Conservation (phyloP, 2,329 filamentous ascomycete genomes). For the Cucurbitaria berberidis region DNA sequence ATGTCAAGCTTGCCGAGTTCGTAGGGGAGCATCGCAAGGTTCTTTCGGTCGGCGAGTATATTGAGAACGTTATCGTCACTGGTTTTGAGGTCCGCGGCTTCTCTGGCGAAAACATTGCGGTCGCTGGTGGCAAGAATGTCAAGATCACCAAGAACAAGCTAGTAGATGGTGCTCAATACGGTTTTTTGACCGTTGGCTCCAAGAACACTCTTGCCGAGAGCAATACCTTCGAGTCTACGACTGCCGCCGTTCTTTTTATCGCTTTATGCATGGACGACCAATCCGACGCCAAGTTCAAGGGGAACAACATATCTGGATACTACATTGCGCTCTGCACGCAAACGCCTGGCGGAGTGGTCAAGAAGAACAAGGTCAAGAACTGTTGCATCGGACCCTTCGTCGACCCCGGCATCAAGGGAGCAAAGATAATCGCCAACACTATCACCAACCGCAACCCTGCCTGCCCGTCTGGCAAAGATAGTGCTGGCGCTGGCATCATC, state of each 20-base stretch:
- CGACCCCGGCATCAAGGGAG: conserved; percentile 13
- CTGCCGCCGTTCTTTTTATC: conserved; percentile 4
- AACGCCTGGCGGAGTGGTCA: conserved; percentile 8
- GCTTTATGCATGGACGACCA: conserved; percentile 24
- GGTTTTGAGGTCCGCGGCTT: conserved; percentile 16
- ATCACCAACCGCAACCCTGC: conserved; percentile 4
- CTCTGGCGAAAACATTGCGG: conserved; percentile 14
- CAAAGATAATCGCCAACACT: conserved; percentile 13
- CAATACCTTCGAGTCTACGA: conserved; percentile 6
- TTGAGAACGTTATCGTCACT: conserved; percentile 15
- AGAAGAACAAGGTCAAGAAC: conserved; percentile 11
- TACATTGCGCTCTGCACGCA: conserved; percentile 17
- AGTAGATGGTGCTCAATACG: conserved; percentile 11
- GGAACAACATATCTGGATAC: conserved; percentile 17
- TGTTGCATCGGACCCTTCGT: conserved; percentile 17
- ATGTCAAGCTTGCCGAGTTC: conserved; percentile 2
- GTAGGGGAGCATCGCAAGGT: conserved; percentile 7
- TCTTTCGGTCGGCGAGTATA: not conserved
- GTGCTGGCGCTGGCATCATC: conserved; percentile 9
- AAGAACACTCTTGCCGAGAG: conserved; percentile 8
- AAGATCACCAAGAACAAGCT: conserved; percentile 16
- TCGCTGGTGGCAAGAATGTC: conserved; percentile 14
- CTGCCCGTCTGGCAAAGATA: not conserved
- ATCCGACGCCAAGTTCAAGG: conserved; percentile 6
- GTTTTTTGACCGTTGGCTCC: conserved; percentile 18